phyloP scores from a whole-genome alignment of 805 yeast genomes.

The Danielia oregonensis region DNA sequence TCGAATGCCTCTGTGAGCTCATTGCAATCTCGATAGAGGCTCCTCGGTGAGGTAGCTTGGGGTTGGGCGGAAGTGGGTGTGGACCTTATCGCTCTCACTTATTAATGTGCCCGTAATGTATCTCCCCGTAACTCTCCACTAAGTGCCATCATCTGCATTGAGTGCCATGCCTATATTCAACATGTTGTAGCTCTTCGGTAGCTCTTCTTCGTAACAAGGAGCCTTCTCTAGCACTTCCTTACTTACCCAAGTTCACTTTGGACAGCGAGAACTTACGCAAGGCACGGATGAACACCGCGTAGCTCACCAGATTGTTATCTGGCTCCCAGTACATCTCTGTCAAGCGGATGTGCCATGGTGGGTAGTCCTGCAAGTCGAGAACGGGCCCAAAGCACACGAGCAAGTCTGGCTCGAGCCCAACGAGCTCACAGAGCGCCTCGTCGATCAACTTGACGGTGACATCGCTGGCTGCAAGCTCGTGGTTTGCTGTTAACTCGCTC shows the following conservation, averaged over 20 bases:
- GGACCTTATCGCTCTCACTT: too few species aligned
- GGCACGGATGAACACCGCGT: slow-evolving; percentile 79
- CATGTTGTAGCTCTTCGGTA: too few species aligned
- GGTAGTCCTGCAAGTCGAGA: slow-evolving; percentile 87
- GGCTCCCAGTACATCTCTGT: slow-evolving; percentile 90
- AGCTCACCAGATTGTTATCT: slow-evolving; percentile 75
- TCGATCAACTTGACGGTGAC: slow-evolving; percentile 75
- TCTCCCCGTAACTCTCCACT: too few species aligned
- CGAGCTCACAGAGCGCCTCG: slow-evolving; percentile 65
- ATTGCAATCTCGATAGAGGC: too few species aligned
- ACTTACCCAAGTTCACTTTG: slow-evolving; percentile 87
- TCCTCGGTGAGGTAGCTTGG: too few species aligned
- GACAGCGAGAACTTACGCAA: slow-evolving; percentile 71
- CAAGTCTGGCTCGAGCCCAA: slow-evolving; percentile 91
- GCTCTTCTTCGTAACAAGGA: too few species aligned
- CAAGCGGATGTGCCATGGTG: slow-evolving; percentile 96
- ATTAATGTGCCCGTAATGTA: too few species aligned
- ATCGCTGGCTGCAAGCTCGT: slow-evolving; percentile 60
- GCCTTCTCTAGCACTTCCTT: too few species aligned
- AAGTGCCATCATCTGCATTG: too few species aligned
- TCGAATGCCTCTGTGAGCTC: too few species aligned
- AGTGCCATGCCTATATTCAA: too few species aligned
- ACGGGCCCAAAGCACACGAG: slow-evolving; percentile 81
- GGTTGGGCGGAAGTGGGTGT: too few species aligned
- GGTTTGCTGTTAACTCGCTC: slow-evolving; percentile 64